Base-by-base conservation (phyloP, 306 rosid genomes). In the Spatholobus suberectus region DNA sequence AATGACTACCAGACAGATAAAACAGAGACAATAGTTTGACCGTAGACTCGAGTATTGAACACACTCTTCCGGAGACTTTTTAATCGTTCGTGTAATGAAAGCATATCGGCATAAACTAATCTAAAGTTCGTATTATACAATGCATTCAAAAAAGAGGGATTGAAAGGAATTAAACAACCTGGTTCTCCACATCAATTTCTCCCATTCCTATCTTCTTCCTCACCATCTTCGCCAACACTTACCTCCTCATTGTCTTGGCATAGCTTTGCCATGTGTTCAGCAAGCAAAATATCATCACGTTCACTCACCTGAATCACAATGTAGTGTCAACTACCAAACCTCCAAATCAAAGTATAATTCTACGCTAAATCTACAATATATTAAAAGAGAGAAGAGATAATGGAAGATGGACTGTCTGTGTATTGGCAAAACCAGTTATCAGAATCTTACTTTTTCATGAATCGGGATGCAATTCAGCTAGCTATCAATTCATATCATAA, bases 221-320 rank as follows among this genome's bases (percentile, higher is more conserved):
- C 59, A n/a, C 59, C 3, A 18, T 55, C 29, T 21, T 8, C 26
- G 1, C 14, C 62, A 21, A 27, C 62, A 21, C 62, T 55, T 20
- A 21, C 14, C 62, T 8, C 62, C 5, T 8, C 62, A 3, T 55
- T 55, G 62, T 55, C 62, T 55, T 55, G 27, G 5, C 62, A 21
- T 51, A 51, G 11, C 26, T 54, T 20, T n/a, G 59, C 32, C 65
- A 57, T 26, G 18, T 26, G 67, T 26, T 59, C 4, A 26, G 38
- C 92, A n/a, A 88, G 94, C 61, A 89, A 85, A 73, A 89, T 88
- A 76, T 88, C 94, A 80, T 89, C 94, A 67, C 89, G 80, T 75
- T 91, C 94, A 76, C 92, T 91, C 91, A 93, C 93, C 95, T 91
- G 55, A 41, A 81, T 75, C 51, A 68, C 41, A 47, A 81, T 40